Percentiles rank a stretch among this genome's conserved stretches.
Evolutionary conservation across 306 rosid genomes (phyloP).

Genomic region (Quercus mongolica): DNA sequence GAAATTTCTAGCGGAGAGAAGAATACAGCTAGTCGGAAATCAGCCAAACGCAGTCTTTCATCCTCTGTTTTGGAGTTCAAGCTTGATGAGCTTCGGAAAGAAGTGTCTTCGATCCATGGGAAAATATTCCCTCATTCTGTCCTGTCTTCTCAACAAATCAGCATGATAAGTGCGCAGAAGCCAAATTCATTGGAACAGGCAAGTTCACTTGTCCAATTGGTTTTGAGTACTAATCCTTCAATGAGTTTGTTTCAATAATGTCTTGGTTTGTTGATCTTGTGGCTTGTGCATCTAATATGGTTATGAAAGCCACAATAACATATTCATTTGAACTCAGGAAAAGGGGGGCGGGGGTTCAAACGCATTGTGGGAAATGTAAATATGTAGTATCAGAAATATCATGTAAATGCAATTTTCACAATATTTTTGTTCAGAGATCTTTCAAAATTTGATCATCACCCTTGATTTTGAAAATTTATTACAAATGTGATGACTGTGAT

Average conservation of each 20-base stretch:
- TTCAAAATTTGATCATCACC: background rate
- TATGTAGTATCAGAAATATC: background rate
- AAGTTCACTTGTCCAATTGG: conserved; percentile 18
- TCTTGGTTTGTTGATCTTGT: background rate
- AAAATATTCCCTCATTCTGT: conserved; percentile 88
- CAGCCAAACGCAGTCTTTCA: conserved; percentile 42
- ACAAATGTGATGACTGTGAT: background rate
- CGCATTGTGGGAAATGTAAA: background rate
- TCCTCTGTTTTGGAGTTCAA: conserved; percentile 67
- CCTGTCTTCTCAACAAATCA: conserved; percentile 76
- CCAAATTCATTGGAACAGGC: conserved; percentile 72
- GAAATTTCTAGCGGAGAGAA: conserved; percentile 49
- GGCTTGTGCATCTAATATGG: background rate
- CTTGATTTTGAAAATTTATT: background rate
- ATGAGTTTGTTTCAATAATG: background rate
- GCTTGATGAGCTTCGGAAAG: conserved; percentile 78
- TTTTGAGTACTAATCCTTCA: background rate
- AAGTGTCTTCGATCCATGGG: conserved; percentile 65
- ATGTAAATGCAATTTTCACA: background rate
- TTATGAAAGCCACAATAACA: background rate
- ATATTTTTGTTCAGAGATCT: background rate
- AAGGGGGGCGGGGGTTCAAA: background rate
- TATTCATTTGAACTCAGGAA: background rate
- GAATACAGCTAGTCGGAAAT: conserved; percentile 44
- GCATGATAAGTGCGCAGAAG: conserved; percentile 59